Conservation (phyloP, 1,284 basidiomycete species). For the Cystobasidiaceae sp. region DNA sequence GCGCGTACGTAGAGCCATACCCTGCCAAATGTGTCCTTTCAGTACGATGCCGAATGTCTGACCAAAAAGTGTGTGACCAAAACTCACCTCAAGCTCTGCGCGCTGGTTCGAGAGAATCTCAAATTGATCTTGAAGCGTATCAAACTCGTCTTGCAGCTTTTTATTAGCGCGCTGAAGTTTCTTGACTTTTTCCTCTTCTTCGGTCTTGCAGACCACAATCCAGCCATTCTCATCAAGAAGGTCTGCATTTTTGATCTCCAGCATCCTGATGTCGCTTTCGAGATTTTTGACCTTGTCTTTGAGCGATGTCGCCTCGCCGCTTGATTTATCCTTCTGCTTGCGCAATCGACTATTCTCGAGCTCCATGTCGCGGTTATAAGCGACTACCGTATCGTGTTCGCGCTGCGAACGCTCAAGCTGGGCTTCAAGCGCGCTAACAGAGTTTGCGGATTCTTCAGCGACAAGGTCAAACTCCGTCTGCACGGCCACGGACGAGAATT, state of each 20-base stretch:
- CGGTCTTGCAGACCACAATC: constrained; percentile 8
- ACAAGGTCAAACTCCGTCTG: not conserved
- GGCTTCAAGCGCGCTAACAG: not conserved
- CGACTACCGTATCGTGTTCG: no score
- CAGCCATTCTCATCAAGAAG: constrained; percentile 4
- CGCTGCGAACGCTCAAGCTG: not conserved
- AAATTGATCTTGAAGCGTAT: not conserved
- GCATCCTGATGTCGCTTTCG: not conserved
- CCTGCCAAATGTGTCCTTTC: no score
- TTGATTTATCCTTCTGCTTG: no score
- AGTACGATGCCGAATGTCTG: no score
- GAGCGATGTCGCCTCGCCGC: not conserved
- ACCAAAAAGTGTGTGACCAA: no score
- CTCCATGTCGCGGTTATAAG: no score
- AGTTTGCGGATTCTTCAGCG: not conserved
- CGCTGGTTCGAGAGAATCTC: constrained; percentile 8
- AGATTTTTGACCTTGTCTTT: not conserved
- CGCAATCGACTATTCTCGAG: no score
- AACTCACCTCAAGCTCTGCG: constrained; percentile 4
- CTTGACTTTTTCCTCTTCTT: constrained; percentile 7
- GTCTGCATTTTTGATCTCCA: constrained; percentile 7
- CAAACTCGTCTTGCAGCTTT: no score
- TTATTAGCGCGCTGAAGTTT: not conserved
- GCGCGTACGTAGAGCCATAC: not conserved
- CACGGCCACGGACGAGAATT: not conserved